phyloP scores from a whole-genome alignment of 768 basidiomycete species.

The Coprinopsis marcescibilis region DNA sequence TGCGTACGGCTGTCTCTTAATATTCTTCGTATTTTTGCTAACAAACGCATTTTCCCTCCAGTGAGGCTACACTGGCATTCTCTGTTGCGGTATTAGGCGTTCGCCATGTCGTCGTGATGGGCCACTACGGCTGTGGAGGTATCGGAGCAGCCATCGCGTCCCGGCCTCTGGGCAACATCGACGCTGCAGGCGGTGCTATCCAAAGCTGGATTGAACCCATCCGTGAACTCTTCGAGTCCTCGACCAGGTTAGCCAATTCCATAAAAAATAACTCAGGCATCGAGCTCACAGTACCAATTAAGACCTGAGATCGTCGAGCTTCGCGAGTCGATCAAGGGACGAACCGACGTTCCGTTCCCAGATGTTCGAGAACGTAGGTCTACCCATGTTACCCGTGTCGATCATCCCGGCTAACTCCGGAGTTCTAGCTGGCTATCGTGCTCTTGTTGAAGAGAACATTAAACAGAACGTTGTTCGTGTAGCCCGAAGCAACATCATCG shows the following conservation, averaged over 20 bases:
- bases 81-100: constrained; percentile 30
- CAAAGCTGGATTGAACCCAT: constrained; percentile 36
- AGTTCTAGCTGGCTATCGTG: constrained; percentile 30
- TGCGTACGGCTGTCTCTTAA: constrained; percentile 21
- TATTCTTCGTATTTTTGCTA: background rate
- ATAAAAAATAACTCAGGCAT: background rate
- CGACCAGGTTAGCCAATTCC: constrained; percentile 21
- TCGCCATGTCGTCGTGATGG: constrained; percentile 37
- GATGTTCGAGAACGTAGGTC: constrained; percentile 26
- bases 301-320: constrained; percentile 30
- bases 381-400: background rate
- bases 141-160: constrained; percentile 31
- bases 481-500: constrained; percentile 15
- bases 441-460: constrained; percentile 12
- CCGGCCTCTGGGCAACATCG: constrained; percentile 15
- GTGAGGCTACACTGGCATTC: constrained; percentile 32
- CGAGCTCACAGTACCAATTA: background rate
- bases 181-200: constrained; percentile 25
- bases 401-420: background rate
- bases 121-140: constrained; percentile 39
- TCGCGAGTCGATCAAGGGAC: constrained; percentile 18
- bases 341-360: constrained; percentile 19
- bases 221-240: constrained; percentile 26
- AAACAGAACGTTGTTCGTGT: constrained; percentile 15
- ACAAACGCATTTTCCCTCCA: constrained; percentile 5